Evolutionary conservation across 371 early-diverging fungal species (phyloP), one percentile per base, ranked within the genome.

Genomic region (Apophysomyces ossiformis): DNA sequence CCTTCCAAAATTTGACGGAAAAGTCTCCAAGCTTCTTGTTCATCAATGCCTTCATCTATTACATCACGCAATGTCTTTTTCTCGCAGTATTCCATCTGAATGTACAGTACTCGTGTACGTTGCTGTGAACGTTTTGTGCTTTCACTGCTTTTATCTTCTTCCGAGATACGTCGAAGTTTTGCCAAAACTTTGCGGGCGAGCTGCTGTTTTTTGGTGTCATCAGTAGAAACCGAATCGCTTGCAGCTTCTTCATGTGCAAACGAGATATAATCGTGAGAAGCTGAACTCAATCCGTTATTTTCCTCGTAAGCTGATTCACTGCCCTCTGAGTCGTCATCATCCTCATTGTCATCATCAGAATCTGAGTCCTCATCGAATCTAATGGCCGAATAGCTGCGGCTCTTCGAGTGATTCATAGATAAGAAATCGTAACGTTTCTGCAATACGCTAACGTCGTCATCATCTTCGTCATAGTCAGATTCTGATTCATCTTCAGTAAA

Each of bases 41-140:
- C 83, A 37, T 87, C 87, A n/a, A 96, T 63, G 0, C 92, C 93
- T 66, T 88, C 90, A 41, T 91, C 91, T 69, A 98, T 96, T 18
- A 94, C 74, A 70, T 97, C 95, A 56, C 89, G 85, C 6, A 98
- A 78, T 0, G 98, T 97, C 67, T 93, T 93, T 59, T 95, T 90
- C 70, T 96, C 96, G 72, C 98, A 98, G 72, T 96, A 97, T 77
- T 98, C 97, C 98, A 98, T 98, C 74, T 98, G 98, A 65, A 98
- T 98, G 63, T 96, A 97, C 39, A 97, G 79, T 3, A 89, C 85
- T 35, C 86, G 76, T 8, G 86, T 83, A 3, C 80, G 75, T n/a
- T 71, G 69, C 15, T 71, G 68, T 32, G 65, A 63, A 13, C 58
- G 47, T 18, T 58, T 56, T 69, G 70, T 61, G 61, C 71, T 63